Evolutionary conservation across 2,329 filamentous ascomycete species (phyloP), one percentile per base, ranked within the genome.

Genomic region (Blumeria hordei): DNA sequence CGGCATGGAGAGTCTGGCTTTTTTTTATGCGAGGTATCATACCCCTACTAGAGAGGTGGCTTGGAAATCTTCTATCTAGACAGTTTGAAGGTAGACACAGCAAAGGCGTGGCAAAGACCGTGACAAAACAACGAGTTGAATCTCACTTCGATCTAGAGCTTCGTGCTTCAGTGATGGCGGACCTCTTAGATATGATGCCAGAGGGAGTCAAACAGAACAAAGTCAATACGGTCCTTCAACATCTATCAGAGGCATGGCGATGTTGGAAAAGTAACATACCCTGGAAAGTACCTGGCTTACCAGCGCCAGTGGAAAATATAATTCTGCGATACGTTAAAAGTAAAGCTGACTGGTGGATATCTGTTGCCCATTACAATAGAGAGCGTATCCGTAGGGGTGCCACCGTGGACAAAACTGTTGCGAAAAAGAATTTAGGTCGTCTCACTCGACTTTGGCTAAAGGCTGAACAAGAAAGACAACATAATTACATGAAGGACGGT

Each of bases 231-330:
- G 90, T 98, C 47, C 72, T 98, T 55, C 92, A 96, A 65, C 93
- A 98, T 74, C 71, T 98, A 44, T 96, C 90, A 0, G 92, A 98
- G 71, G 92, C 92, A 12, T 98, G 92, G 92, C 79, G 92, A 71
- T 98, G 92, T 72, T 98, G 92, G 92, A 98, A 98, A 81, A 95
- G 88, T 70, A 98, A 98, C 65, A 98, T 98, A 61, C 92, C 92
- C 0, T 98, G 92, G 92, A 98, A 98, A 72, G 92, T 98, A 2
- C 92, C 92, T 54, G 93, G 92, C 39, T 70, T 98, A 58, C 92
- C 92, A 43, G 93, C 93, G 12, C 90, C 92, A 0, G 96, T 98
- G 59, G 92, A 98, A 70, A 98, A 96, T 65, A 94, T 98, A 62
- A 98, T 98, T 64, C 74, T 98, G 58, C 85, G 92, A 64, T 98